Percentiles rank a stretch among this genome's conserved stretches.
phyloP scores from a whole-genome alignment of 2,329 filamentous ascomycete species.

The Fusarium citri region DNA sequence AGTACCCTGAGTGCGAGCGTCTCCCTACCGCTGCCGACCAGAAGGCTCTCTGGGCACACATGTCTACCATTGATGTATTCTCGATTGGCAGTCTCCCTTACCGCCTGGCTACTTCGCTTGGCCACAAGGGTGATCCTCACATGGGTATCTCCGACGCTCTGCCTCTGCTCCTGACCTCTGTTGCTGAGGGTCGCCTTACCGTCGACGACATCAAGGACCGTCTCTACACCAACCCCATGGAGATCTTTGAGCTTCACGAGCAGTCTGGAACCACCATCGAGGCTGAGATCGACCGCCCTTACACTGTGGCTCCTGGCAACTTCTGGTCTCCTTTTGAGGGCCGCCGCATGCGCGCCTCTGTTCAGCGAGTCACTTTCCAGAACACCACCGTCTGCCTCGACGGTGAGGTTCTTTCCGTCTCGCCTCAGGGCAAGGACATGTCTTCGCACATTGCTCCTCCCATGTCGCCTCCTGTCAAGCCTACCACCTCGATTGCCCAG shows the following conservation, averaged over 20 bases:
- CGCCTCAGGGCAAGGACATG: slow-evolving; percentile 77
- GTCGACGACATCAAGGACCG: slow-evolving; percentile 78
- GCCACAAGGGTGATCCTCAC: slow-evolving; percentile 66
- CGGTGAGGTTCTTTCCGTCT: slow-evolving; percentile 67
- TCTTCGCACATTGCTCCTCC: slow-evolving; percentile 71
- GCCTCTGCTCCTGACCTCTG: slow-evolving; percentile 80
- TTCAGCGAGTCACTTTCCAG: slow-evolving; percentile 81
- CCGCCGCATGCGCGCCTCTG: slow-evolving; percentile 73
- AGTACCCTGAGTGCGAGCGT: slow-evolving; percentile 74
- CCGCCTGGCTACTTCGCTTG: slow-evolving; percentile 72
- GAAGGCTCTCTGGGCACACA: slow-evolving; percentile 77
- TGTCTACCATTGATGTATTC: slow-evolving; percentile 81
- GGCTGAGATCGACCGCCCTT: slow-evolving; percentile 79
- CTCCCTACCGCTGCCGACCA: slow-evolving; percentile 77
- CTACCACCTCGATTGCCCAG: slow-evolving; percentile 56
- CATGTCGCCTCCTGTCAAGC: slow-evolving; percentile 69
- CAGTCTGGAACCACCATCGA: slow-evolving; percentile 79
- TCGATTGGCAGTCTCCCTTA: slow-evolving; percentile 83
- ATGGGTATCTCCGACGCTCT: slow-evolving; percentile 79
- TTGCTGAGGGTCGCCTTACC: slow-evolving; percentile 77
- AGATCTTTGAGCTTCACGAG: slow-evolving; percentile 85
- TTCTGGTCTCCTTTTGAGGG: slow-evolving; percentile 79
- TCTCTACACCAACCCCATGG: slow-evolving; percentile 82
- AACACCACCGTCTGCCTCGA: slow-evolving; percentile 81
- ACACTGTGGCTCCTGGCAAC: slow-evolving; percentile 62